phyloP scores from a whole-genome alignment of 1,284 basidiomycete species.

The Xerocomus amazonicus region DNA sequence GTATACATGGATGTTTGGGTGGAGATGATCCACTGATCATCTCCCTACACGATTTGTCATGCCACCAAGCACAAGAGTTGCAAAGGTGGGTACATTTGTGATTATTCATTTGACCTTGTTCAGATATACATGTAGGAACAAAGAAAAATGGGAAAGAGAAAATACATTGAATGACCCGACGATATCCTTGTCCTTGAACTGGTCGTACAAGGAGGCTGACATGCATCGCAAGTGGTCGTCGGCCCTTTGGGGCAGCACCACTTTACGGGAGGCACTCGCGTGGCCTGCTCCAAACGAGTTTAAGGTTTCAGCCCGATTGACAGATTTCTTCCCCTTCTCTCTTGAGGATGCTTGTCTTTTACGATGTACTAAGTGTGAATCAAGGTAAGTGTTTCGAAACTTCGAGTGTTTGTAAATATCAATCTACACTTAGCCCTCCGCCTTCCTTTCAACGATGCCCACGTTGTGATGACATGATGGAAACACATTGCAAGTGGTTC shows the following conservation, averaged over 20 bases:
- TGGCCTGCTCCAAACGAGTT: constrained; percentile 38
- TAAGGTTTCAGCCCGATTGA: constrained; percentile 46
- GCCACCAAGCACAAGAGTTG: constrained; percentile 31
- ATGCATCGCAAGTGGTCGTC: background rate
- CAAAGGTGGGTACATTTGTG: constrained; percentile 12
- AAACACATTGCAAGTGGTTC: constrained; percentile 44
- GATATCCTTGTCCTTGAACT: background rate
- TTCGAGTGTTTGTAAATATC: background rate
- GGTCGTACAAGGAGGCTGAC: background rate
- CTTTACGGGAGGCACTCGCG: constrained; percentile 40
- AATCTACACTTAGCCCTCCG: constrained; percentile 39
- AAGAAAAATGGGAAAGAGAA: constrained; percentile 30
- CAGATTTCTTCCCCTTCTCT: constrained; percentile 54
- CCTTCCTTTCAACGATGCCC: constrained; percentile 43
- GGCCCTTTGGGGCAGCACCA: constrained; percentile 10
- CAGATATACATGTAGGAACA: constrained; percentile 24
- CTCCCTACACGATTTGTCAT: constrained; percentile 40
- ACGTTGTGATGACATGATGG: constrained; percentile 49
- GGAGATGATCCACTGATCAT: constrained; percentile 51
- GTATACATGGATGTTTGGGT: constrained; percentile 48
- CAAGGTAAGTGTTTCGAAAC: constrained; percentile 37
- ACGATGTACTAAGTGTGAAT: constrained; percentile 51
- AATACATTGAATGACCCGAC: constrained; percentile 7
- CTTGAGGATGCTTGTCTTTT: constrained; percentile 46
- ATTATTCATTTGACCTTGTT: constrained; percentile 2